Conservation (phyloP, 2,329 filamentous ascomycete genomes). For the Epicoccum nigrum region DNA sequence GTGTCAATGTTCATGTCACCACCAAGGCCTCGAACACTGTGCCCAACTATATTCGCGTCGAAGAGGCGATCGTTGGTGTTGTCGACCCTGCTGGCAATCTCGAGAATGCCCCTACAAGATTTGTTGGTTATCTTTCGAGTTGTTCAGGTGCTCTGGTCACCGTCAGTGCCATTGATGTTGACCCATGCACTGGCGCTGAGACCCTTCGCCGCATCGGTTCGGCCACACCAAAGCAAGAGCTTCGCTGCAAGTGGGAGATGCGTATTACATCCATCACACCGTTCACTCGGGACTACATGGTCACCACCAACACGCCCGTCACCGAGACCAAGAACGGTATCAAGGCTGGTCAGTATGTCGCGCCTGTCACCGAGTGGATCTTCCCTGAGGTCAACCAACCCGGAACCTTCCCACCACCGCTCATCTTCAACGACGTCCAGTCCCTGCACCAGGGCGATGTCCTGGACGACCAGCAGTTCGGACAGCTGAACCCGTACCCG, state of each 20-base stretch:
- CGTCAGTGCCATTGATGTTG: slow-evolving; percentile 51
- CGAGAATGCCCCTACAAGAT: slow-evolving; percentile 45
- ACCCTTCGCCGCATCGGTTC: slow-evolving; percentile 46
- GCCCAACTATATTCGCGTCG: slow-evolving; percentile 51
- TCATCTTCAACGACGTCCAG: slow-evolving; percentile 43
- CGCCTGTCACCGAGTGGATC: slow-evolving; percentile 53
- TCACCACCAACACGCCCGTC: slow-evolving; percentile 44
- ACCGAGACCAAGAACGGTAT: slow-evolving; percentile 49
- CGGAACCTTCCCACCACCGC: slow-evolving; percentile 43
- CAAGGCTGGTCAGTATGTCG: slow-evolving; percentile 51
- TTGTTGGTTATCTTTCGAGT: slow-evolving; percentile 50
- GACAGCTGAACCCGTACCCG: slow-evolving; percentile 49
- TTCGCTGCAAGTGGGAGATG: slow-evolving; percentile 51
- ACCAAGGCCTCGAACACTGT: slow-evolving; percentile 37
- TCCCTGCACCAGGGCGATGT: slow-evolving; percentile 43
- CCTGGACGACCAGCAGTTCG: slow-evolving; percentile 42
- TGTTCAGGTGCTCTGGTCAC: slow-evolving; percentile 40
- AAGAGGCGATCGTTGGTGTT: slow-evolving; percentile 52
- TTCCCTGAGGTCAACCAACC: slow-evolving; percentile 51
- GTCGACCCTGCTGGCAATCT: slow-evolving; percentile 42
- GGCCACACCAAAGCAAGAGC: slow-evolving; percentile 38
- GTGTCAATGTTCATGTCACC: slow-evolving; percentile 50
- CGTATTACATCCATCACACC: slow-evolving; percentile 36
- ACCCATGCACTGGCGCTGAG: slow-evolving; percentile 51
- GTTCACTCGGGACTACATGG: slow-evolving; percentile 52